Conservation (phyloP, 2,329 filamentous ascomycete species). For the Pochonia chlamydosporia region DNA sequence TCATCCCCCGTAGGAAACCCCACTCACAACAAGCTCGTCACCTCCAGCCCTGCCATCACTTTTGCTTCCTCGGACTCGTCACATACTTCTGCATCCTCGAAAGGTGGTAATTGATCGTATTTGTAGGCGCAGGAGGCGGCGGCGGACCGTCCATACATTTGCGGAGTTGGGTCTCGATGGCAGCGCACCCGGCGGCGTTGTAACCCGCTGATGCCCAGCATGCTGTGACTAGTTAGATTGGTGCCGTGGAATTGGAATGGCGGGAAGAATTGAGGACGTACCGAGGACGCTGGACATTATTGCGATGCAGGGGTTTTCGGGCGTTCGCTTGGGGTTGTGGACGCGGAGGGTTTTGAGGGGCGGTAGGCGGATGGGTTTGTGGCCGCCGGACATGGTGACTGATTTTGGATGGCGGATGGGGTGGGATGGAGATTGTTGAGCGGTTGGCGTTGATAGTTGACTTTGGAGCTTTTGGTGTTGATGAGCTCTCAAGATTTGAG, state of each 20-base stretch:
- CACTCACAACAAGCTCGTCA: too few relatives aligned
- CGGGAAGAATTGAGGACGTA: constrained; percentile 29
- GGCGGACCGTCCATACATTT: constrained; percentile 74
- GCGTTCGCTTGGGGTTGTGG: constrained; percentile 42
- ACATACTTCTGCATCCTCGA: constrained; percentile 67
- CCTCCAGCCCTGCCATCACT: too few relatives aligned
- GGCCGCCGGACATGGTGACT: constrained; percentile 34
- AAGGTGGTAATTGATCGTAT: constrained; percentile 91
- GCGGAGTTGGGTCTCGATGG: constrained; percentile 55
- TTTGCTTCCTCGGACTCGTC: constrained; percentile 40
- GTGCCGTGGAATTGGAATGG: not conserved
- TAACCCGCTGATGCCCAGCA: constrained; percentile 81
- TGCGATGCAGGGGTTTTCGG: constrained; percentile 46
- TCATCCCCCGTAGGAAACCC: too few relatives aligned
- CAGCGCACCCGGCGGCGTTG: constrained; percentile 52
- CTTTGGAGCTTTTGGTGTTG: too few relatives aligned
- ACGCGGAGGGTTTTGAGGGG: constrained; percentile 51
- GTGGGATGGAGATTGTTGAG: not conserved
- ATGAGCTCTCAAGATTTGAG: too few relatives aligned
- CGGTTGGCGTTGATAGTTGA: not conserved
- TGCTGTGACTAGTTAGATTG: constrained; percentile 39
- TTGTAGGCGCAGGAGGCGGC: constrained; percentile 44
- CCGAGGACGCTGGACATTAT: constrained; percentile 54
- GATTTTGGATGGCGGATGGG: not conserved
- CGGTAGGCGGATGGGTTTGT: constrained; percentile 51